These are phyloP conservation scores for Primulina eburnea DNA, from an alignment of 257 asterid species.

Conservation along the genomic window DNA sequence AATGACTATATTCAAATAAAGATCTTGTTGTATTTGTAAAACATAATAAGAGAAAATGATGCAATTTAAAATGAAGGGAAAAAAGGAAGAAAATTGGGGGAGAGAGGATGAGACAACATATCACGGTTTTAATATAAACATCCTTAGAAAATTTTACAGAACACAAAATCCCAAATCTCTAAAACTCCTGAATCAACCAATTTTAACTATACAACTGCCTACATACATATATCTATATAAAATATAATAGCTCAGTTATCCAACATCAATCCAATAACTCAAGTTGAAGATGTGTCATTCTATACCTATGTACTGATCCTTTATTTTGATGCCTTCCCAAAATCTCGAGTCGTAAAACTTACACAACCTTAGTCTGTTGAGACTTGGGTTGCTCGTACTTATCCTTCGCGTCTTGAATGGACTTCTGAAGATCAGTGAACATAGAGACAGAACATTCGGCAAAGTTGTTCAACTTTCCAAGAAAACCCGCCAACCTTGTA, in stretches of 20 bases:
- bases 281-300: neutral
- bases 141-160: neutral
- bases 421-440: constrained; percentile 57
- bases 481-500: constrained; percentile 31
- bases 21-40: no score
- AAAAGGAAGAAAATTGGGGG: no score
- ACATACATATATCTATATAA: neutral
- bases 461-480: constrained; percentile 60
- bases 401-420: constrained; percentile 55
- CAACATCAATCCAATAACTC: neutral
- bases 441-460: constrained; percentile 61
- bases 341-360: constrained; percentile 21
- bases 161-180: neutral
- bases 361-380: constrained; percentile 19
- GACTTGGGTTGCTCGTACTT: constrained; percentile 45
- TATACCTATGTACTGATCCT: constrained; percentile 20
- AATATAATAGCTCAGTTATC: neutral
- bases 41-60: no score
- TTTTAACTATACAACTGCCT: neutral
- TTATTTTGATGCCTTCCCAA: constrained; percentile 16
- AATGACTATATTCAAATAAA: no score
- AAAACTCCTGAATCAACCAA: neutral
- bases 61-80: no score
- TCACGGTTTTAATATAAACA: no score
- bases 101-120: no score